Conservation (phyloP, 257 asterid species). For the Lycium ferocissimum region DNA sequence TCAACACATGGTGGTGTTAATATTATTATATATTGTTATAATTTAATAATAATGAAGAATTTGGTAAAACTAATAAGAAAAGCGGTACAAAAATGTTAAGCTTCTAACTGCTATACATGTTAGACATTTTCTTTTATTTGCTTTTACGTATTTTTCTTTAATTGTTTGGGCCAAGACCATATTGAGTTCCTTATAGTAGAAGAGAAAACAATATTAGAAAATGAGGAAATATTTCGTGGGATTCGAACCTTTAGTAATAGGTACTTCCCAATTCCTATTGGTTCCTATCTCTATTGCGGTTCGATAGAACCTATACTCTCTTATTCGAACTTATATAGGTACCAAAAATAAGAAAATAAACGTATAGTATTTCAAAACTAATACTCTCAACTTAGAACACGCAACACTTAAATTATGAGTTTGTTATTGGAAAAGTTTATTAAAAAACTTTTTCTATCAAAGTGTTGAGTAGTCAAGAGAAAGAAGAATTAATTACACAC, state of each 20-base stretch:
- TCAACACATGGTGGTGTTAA: too few relatives aligned
- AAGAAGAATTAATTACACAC: neutral
- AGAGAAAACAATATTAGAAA: neutral
- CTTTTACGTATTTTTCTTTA: neutral
- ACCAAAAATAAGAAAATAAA: too few relatives aligned
- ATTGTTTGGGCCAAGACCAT: neutral
- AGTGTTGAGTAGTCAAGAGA: neutral
- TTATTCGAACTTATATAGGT: too few relatives aligned
- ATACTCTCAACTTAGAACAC: too few relatives aligned
- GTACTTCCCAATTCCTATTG: neutral
- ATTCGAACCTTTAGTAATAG: neutral
- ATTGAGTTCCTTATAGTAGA: neutral
- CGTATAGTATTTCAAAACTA: too few relatives aligned
- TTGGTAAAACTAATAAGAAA: neutral
- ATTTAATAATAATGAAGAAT: too few relatives aligned
- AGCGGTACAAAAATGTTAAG: neutral
- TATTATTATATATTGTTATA: too few relatives aligned
- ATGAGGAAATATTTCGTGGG: neutral
- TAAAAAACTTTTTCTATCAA: too few relatives aligned
- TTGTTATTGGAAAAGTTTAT: too few relatives aligned
- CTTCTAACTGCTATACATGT: neutral
- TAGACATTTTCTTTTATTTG: neutral
- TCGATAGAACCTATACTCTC: neutral
- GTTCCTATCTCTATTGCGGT: neutral
- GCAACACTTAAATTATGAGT: too few relatives aligned